Conservation (phyloP, 352 stramenopile species). For the Globisporangium rhizosaccharum region DNA sequence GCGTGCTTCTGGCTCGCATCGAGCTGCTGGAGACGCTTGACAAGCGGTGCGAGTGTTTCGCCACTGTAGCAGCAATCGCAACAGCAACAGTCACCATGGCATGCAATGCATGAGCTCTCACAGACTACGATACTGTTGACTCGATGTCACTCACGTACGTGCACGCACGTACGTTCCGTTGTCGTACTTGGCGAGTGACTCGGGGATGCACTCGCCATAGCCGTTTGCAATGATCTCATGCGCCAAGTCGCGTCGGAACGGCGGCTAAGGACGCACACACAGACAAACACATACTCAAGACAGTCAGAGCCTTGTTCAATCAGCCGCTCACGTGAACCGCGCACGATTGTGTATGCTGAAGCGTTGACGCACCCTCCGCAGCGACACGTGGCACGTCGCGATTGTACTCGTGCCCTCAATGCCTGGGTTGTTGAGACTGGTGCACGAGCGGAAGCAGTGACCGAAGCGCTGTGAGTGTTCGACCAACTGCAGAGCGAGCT, state of each 20-base stretch:
- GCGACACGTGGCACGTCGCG: slow-evolving; percentile 48
- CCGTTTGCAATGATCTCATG: slow-evolving; percentile 54
- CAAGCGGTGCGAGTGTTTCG: slow-evolving; percentile 18
- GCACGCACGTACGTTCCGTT: slow-evolving; percentile 42
- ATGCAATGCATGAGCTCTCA: not conserved
- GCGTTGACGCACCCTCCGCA: slow-evolving; percentile 33
- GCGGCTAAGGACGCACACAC: slow-evolving; percentile 20
- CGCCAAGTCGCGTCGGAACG: slow-evolving; percentile 48
- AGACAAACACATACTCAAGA: not conserved
- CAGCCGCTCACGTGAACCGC: not conserved
- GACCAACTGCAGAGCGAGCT: not conserved
- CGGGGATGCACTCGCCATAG: slow-evolving; percentile 55
- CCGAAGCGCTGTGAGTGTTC: not conserved
- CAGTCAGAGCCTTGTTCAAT: not conserved
- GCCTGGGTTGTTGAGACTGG: slow-evolving; percentile 14
- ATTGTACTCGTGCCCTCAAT: slow-evolving; percentile 21
- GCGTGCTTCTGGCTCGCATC: slow-evolving; percentile 53
- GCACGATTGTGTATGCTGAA: not conserved
- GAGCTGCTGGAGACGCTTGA: slow-evolving; percentile 41
- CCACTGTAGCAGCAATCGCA: not conserved
- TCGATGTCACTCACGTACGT: too few relatives aligned
- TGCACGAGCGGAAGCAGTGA: too few relatives aligned
- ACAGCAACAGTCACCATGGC: not conserved
- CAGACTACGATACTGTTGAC: too few relatives aligned
- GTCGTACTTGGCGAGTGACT: slow-evolving; percentile 55